phyloP scores from a whole-genome alignment of 2,329 filamentous ascomycete species.

The Alternaria sp. region DNA sequence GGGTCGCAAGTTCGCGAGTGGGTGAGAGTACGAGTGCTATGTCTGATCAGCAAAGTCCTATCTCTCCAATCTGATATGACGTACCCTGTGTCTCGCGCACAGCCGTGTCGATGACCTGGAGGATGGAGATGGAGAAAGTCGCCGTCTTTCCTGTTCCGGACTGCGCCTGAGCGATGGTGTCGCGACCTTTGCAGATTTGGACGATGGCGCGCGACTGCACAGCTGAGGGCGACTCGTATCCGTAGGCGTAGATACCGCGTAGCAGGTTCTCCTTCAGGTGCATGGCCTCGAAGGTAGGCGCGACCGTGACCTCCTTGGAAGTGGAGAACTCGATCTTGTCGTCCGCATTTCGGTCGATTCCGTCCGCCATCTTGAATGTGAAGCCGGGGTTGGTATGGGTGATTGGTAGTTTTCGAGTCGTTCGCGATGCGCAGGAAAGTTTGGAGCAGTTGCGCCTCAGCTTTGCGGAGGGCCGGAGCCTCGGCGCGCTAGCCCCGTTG shows the following conservation, averaged over 20 bases:
- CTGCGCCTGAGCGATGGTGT: slow-evolving; percentile 97
- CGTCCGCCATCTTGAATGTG: slow-evolving; percentile 78
- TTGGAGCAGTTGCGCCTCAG: slow-evolving; percentile 23
- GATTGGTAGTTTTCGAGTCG: slow-evolving; percentile 9
- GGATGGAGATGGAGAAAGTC: slow-evolving; percentile 94
- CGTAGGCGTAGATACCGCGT: slow-evolving; percentile 96
- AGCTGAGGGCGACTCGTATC: slow-evolving; percentile 96
- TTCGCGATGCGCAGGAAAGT: slow-evolving; percentile 28
- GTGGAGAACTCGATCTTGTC: slow-evolving; percentile 98
- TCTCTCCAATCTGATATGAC: slow-evolving; percentile 1
- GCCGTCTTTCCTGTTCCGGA: slow-evolving; percentile 97
- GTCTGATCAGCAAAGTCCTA: slow-evolving; percentile 16
- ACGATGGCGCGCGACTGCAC: slow-evolving; percentile 98
- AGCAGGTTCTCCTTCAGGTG: slow-evolving; percentile 96
- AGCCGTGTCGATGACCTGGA: slow-evolving; percentile 93
- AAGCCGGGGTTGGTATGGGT: not conserved
- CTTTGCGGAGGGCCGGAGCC: slow-evolving; percentile 21
- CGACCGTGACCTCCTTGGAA: slow-evolving; percentile 95
- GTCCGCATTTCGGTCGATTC: slow-evolving; percentile 89
- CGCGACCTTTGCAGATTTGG: slow-evolving; percentile 97
- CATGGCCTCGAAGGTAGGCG: slow-evolving; percentile 77
- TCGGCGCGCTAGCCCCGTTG: slow-evolving; percentile 18
- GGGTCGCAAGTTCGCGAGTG: slow-evolving; percentile 93
- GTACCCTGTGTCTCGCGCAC: slow-evolving; percentile 83
- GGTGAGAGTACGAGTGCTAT: slow-evolving; percentile 89